phyloP scores from a whole-genome alignment of 768 basidiomycete species.

The Rhizopogon rudus region DNA sequence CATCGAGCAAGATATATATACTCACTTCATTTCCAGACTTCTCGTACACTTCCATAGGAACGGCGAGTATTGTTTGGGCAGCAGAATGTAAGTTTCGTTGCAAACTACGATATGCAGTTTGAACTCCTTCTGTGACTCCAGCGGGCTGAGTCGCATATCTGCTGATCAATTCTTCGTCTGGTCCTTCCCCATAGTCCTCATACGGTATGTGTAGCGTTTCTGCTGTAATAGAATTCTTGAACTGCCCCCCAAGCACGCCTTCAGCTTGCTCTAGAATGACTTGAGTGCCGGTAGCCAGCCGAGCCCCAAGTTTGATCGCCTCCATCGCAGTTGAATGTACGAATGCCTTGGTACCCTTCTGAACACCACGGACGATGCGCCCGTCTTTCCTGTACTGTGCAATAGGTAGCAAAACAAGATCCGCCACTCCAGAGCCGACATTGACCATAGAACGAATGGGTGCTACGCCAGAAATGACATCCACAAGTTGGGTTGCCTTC shows the following conservation, averaged over 20 bases:
- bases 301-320: constrained; percentile 91
- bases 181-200: constrained; percentile 23
- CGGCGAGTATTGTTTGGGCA: constrained; percentile 96
- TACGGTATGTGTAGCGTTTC: constrained; percentile 55
- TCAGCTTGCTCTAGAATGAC: constrained; percentile 97
- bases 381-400: constrained; percentile 98
- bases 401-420: constrained; percentile 92
- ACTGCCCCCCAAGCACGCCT: constrained; percentile 78
- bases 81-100: constrained; percentile 86
- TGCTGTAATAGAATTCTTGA: constrained; percentile 57
- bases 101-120: constrained; percentile 88
- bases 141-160: constrained; percentile 90
- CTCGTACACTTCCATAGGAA: constrained; percentile 99
- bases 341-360: constrained; percentile 91
- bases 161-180: constrained; percentile 63
- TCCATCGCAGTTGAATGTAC: constrained; percentile 94
- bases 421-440: constrained; percentile 94
- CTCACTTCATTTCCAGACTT: constrained; percentile 84
- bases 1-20: constrained; percentile 1
- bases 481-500: constrained; percentile 95
- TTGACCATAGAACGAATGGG: constrained; percentile 97
- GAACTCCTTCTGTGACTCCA: constrained; percentile 81
- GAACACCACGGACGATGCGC: constrained; percentile 84
- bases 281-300: constrained; percentile 93
- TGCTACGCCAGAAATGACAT: constrained; percentile 93